A percentile compares a stretch with the other conserved stretches of the same genome.
Evolutionary conservation across 495 filamentous ascomycete species (phyloP).

Genomic region (Podospora conica): DNA sequence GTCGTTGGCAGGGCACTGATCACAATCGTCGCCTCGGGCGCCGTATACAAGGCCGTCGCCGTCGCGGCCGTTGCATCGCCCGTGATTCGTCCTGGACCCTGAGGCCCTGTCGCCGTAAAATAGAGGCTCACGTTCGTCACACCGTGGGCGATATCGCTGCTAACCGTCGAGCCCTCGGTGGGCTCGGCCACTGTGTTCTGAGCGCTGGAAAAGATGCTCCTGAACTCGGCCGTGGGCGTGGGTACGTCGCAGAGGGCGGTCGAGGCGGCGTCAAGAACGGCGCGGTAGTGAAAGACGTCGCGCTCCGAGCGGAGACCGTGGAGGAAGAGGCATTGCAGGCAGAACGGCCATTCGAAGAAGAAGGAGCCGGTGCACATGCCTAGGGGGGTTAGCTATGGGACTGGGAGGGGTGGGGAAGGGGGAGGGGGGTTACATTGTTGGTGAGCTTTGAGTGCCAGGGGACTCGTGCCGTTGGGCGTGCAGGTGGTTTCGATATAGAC

Average conservation of each 20-base stretch:
- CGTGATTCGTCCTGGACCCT: constrained; percentile 34
- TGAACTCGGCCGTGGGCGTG: constrained; percentile 25
- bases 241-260: constrained; percentile 26
- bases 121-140: constrained; percentile 34
- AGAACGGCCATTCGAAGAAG: constrained; percentile 35
- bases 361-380: constrained; percentile 37
- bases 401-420: neutral
- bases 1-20: neutral
- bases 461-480: constrained; percentile 23
- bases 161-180: constrained; percentile 21
- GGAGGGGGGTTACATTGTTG: constrained; percentile 24
- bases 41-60: constrained; percentile 9
- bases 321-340: constrained; percentile 30
- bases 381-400: neutral
- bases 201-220: constrained; percentile 22
- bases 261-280: constrained; percentile 24
- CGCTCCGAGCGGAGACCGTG: constrained; percentile 30
- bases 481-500: constrained; percentile 26
- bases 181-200: constrained; percentile 11
- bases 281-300: constrained; percentile 23
- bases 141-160: constrained; percentile 24
- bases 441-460: constrained; percentile 29
- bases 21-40: neutral
- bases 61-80: constrained; percentile 31
- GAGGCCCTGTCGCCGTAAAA: constrained; percentile 26